Evolutionary conservation across 768 basidiomycete genomes (phyloP), one percentile per base, ranked within the genome.

Genomic region (Lactifluus piperatus): DNA sequence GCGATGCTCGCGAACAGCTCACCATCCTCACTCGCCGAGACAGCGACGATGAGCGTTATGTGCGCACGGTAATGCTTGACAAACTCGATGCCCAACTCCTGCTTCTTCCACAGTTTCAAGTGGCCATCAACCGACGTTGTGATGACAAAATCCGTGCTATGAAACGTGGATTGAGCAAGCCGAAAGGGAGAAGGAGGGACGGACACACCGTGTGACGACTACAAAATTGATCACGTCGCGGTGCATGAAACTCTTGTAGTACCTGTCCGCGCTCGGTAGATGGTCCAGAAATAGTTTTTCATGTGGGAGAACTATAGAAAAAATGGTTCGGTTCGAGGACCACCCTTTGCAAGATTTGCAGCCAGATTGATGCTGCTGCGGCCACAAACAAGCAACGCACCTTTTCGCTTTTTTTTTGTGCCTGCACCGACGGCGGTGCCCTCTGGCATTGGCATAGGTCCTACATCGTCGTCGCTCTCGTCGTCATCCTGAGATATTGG

Each of bases 61-160:
- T 97, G 94, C 1, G 97, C 93, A 47, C 97, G 86, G 71, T 95
- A 99, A 64, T 94, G 91, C 73, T 99, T 99, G 59, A 98, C 95
- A 66, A 97, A 98, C 74, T 98, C 97, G 67, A 99, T 93, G 4
- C 94, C 95, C 6, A 77, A 71, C 22, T 94, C 89, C 74, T 97
- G 94, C 72, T 99, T 99, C 77, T 97, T 98, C 97, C 97, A 99
- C n/a, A 99, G 73, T 71, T 99, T 99, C 63, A 98, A 72, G 71
- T 94, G 88, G 2, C 97, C 97, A 69, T 98, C 97, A 10, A 93
- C 72, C 3, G 95, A 97, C 1, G 95, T 94, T 7, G 97, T 99
- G 50, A 99, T 79, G 44, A 98, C 68, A 68, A 97, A 99, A 57
- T 93, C 85, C 13, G 93, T 95, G 71, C 95, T 97, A 65, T 4